Evolutionary conservation across 1,284 basidiomycete species (phyloP), one percentile per base, ranked within the genome.

Genomic region (Wallemia ichthyophaga): DNA sequence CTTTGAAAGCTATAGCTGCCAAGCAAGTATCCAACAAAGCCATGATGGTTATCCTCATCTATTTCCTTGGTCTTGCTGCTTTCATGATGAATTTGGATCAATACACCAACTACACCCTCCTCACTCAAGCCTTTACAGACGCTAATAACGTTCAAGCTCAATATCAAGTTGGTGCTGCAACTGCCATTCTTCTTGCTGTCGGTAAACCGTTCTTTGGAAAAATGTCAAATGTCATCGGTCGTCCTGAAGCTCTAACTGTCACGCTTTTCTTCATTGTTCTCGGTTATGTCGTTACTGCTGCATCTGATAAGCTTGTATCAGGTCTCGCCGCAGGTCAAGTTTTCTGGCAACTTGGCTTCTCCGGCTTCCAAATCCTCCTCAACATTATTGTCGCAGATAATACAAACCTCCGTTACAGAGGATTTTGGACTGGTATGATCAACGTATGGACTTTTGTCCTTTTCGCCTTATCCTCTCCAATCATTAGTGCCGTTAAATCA

Each of bases 161-260:
- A 19, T 48, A 48, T 19, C 37, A 48, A 21, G n/a, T 48, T 21
- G 37, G 13, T 21, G 37, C 37, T 48, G 58, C 58, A 2, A 54
- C 58, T 11, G 48, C 58, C 25, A 59, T 68, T 37, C 62, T 68
- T 53, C 64, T 67, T 57, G 67, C 66, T 27, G 65, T 69, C 25
- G 66, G 67, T 26, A 72, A 72, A 63, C 71, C 70, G 0, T 66
- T 70, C 27, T 65, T 70, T n/a, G 71, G 70, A 31, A 70, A 70
- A 61, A 60, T 71, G 15, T 61, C 67, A 13, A 70, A 72, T 57
- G 65, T 68, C 17, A 63, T 68, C 2, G 71, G 71, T 1, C 67
- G 71, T 37, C 67, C 70, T 1, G 66, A 69, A 60, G 70, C 71
- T 1, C 67, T 67, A 58, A 58, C 64, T 23, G 33, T 69, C 26